Conservation (phyloP, 805 yeast genomes). For the Cyberlindnera sargentensis region DNA sequence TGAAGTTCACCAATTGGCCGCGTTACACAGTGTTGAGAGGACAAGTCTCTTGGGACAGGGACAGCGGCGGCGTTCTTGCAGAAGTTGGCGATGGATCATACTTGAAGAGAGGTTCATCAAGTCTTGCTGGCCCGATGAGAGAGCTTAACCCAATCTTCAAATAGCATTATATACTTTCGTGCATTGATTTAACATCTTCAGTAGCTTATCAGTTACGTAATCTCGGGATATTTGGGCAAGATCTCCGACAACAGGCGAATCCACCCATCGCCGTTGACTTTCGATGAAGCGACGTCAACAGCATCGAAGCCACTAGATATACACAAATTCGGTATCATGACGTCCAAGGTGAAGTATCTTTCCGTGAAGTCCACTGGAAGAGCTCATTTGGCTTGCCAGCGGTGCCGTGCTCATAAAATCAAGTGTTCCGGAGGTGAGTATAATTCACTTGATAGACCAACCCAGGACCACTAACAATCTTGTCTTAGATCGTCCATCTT, state of each 20-base stretch:
- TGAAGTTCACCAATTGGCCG: conserved; percentile 40
- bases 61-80: conserved; percentile 18
- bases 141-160: conserved; percentile 17
- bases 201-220: no score
- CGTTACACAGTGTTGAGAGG: conserved; percentile 36
- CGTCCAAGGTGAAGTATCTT: conserved; percentile 5
- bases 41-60: conserved; percentile 25
- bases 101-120: conserved; percentile 22
- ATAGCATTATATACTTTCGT: background rate
- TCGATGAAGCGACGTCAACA: no score
- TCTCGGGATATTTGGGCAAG: no score
- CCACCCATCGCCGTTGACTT: no score
- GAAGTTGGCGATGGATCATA: conserved; percentile 20
- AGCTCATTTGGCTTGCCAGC: conserved; percentile 15
- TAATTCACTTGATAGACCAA: background rate
- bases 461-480: background rate
- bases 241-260: no score
- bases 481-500: conserved; percentile 9
- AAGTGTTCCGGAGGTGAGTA: conserved; percentile 21
- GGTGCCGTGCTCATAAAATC: conserved; percentile 20
- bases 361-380: conserved; percentile 17
- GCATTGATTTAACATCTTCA: no score
- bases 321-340: no score
- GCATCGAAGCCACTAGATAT: no score
- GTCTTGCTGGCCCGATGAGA: conserved; percentile 18